These are phyloP conservation scores for Diaporthe humulicola DNA, from an alignment of 2,329 filamentous ascomycete species.

Conservation along the genomic window DNA sequence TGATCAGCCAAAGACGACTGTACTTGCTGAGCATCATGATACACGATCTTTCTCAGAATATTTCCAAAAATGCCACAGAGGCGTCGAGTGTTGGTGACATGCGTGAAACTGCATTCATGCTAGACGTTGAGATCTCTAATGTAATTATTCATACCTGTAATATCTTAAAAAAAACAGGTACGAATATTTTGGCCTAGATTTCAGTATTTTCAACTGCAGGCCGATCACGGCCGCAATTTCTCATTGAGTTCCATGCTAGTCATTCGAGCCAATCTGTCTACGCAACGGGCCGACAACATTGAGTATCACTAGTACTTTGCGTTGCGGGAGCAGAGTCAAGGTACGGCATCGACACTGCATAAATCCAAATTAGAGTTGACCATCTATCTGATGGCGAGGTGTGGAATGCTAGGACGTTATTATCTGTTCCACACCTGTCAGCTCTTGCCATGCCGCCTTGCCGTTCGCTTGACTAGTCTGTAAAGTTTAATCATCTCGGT, in stretches of 20 bases:
- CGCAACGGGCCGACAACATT: background rate
- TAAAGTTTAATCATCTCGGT: background rate
- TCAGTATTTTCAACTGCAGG: background rate
- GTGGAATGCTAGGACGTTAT: no score
- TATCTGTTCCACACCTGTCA: background rate
- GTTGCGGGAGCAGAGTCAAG: conserved; percentile 5
- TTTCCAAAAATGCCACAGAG: no score
- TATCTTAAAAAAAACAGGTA: no score
- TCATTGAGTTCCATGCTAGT: background rate
- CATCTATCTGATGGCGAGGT: background rate
- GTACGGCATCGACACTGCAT: background rate
- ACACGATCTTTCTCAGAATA: background rate
- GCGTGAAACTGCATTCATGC: no score
- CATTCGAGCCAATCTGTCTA: background rate
- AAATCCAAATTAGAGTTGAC: background rate
- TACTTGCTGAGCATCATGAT: background rate
- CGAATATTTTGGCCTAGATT: background rate
- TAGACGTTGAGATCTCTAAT: no score
- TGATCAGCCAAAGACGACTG: background rate
- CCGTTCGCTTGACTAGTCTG: conserved; percentile 5
- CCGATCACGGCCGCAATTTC: no score
- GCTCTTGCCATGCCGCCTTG: background rate
- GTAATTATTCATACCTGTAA: no score
- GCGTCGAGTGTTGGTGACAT: no score
- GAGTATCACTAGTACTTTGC: background rate